Base-by-base conservation (phyloP, 192 early-diverging fungal species). In the Gamsiella multidivaricata region DNA sequence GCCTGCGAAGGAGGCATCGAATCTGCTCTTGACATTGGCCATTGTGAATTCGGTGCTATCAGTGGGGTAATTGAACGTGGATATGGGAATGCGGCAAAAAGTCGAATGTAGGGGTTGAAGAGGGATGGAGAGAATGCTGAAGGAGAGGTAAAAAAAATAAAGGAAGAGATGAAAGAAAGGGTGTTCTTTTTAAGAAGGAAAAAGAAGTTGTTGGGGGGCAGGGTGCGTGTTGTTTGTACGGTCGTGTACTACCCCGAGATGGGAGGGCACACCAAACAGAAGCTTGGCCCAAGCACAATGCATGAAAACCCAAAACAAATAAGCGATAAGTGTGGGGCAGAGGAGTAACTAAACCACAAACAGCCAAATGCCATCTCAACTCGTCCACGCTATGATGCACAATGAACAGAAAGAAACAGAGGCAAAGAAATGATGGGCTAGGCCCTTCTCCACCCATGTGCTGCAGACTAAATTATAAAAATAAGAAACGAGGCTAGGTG, bases 1-100 rank as follows among this genome's bases (percentile, higher is more conserved):
- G 29, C 20, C 57, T 12, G 57, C 9, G 12, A 55, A n/a, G 6
- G 18, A 37, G 50, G 45, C 49, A 20, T 69, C 67, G 39, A 69
- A 54, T 34, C 58, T 57, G 41, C 50, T 69, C 32, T 69, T 59
- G 7, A 69, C 39, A 23, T 56, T 60, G 4, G 57, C 57, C 67
- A 69, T 69, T 37, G 9, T 59, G n/a, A n/a, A n/a, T n/a, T n/a
- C n/a, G n/a, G n/a, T n/a, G n/a, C n/a, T n/a, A n/a, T n/a, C n/a
- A n/a, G n/a, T n/a, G n/a, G 67, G 15, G 54, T 31, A 32, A 39
- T 23, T 5, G 65, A 45, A n/a, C 25, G 20, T 10, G 36, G 29
- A 43, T 47, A 36, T 45, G 32, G 26, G 25, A 1, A 50, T 39
- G 26, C 9, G 46, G n/a, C 9, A 31, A 18, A 25, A 22, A 55